These are phyloP conservation scores for Tylopilus felleus DNA, from an alignment of 768 basidiomycete species.

Conservation along the genomic window DNA sequence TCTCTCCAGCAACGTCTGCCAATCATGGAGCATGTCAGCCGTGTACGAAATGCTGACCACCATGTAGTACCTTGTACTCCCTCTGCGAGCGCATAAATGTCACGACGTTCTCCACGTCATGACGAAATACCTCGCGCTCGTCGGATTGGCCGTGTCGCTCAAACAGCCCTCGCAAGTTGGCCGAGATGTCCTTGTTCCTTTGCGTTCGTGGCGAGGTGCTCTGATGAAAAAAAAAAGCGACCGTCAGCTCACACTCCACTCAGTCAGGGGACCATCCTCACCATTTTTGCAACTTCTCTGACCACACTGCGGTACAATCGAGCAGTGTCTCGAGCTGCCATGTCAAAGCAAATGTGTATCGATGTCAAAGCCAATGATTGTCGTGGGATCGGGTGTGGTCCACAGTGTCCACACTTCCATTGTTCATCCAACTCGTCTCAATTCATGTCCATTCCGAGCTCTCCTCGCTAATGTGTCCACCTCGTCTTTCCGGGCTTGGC, in stretches of 20 bases:
- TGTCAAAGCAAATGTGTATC: slow-evolving; percentile 19
- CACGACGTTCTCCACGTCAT: slow-evolving; percentile 56
- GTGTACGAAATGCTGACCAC: neutral
- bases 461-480: neutral
- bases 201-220: slow-evolving; percentile 35
- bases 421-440: slow-evolving; percentile 15
- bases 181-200: slow-evolving; percentile 42
- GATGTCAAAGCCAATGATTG: slow-evolving; percentile 11
- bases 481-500: neutral
- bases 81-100: slow-evolving; percentile 72
- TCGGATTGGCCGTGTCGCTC: slow-evolving; percentile 34
- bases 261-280: slow-evolving; percentile 1
- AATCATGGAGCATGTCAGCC: slow-evolving; percentile 3
- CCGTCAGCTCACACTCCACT: neutral
- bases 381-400: slow-evolving; percentile 13
- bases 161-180: slow-evolving; percentile 54
- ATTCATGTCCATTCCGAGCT: slow-evolving; percentile 2
- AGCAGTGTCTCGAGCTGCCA: slow-evolving; percentile 16
- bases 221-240: slow-evolving; percentile 20
- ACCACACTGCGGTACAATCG: slow-evolving; percentile 29
- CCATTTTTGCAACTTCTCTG: slow-evolving; percentile 31
- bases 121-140: slow-evolving; percentile 29
- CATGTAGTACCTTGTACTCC: slow-evolving; percentile 62
- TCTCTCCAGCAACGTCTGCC: slow-evolving; percentile 71
- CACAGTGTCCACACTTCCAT: slow-evolving; percentile 12